Percentiles rank a stretch among this genome's conserved stretches.
Evolutionary conservation across 2,329 filamentous ascomycete genomes (phyloP).

Genomic region (Colletotrichum coccodes): DNA sequence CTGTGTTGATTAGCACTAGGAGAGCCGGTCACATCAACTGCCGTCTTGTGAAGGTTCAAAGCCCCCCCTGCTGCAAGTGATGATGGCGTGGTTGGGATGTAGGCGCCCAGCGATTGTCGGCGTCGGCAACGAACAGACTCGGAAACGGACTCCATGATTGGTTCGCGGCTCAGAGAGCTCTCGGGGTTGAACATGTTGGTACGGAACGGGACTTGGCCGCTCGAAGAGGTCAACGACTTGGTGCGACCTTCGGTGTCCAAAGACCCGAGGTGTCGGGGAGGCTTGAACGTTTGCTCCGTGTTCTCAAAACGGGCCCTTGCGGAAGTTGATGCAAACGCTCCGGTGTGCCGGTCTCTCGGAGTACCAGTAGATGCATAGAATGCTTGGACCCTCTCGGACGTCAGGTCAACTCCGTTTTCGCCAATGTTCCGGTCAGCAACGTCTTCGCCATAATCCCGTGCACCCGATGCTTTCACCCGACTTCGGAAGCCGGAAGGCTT

Average conservation of each 20-base stretch:
- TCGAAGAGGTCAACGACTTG: conserved; percentile 35
- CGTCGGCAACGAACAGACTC: conserved; percentile 11
- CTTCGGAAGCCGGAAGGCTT: conserved; percentile 58
- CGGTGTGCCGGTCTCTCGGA: conserved; percentile 27
- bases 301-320: conserved; percentile 21
- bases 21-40: not conserved
- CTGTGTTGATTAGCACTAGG: not conserved
- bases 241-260: conserved; percentile 25
- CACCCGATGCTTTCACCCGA: conserved; percentile 60
- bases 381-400: conserved; percentile 45
- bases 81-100: conserved; percentile 26
- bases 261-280: conserved; percentile 5
- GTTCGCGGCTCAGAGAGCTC: conserved; percentile 14
- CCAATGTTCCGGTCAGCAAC: conserved; percentile 70
- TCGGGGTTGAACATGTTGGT: conserved; percentile 20
- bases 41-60: not conserved
- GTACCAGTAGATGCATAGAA: conserved; percentile 43
- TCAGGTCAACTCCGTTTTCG: conserved; percentile 46
- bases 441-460: conserved; percentile 70
- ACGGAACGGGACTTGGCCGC: conserved; percentile 25
- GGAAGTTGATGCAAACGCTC: conserved; percentile 31
- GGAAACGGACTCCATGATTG: conserved; percentile 19
- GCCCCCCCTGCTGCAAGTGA: not conserved
- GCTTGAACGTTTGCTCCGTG: conserved; percentile 32
- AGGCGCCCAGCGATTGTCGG: conserved; percentile 31